Conservation (phyloP, 2,329 filamentous ascomycete genomes). For the Penicillium sp. region DNA sequence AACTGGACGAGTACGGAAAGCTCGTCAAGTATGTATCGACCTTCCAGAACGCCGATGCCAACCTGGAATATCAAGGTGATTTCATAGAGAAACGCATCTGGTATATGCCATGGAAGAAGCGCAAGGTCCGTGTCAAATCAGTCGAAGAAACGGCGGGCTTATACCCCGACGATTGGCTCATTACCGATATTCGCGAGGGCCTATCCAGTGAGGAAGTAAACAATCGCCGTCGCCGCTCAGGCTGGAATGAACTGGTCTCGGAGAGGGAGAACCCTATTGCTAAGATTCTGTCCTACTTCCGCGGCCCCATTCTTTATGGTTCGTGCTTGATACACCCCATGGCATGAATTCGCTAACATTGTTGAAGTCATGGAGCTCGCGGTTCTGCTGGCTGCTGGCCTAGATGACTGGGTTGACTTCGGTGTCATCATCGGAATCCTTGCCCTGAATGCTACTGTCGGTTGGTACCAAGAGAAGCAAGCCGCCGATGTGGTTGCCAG, state of each 20-base stretch:
- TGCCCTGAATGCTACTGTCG: constrained; percentile 71
- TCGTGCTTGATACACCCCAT: constrained; percentile 30
- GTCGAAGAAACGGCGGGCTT: constrained; percentile 30
- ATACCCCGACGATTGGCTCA: constrained; percentile 66
- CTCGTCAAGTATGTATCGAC: constrained; percentile 68
- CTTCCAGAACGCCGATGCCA: constrained; percentile 57
- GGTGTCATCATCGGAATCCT: constrained; percentile 77
- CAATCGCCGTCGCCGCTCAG: constrained; percentile 61
- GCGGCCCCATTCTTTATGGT: constrained; percentile 75
- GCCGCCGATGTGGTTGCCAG: constrained; percentile 74
- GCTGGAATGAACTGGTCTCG: constrained; percentile 73
- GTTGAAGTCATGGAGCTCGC: constrained; percentile 68
- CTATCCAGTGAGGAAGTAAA: constrained; percentile 60
- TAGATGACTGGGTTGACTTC: constrained; percentile 74
- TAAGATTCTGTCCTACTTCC: constrained; percentile 74
- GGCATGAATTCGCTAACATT: not conserved
- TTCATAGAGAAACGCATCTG: constrained; percentile 54
- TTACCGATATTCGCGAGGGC: constrained; percentile 67
- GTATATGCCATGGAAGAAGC: constrained; percentile 59
- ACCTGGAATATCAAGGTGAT: constrained; percentile 42
- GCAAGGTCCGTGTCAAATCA: constrained; percentile 28
- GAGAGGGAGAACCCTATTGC: constrained; percentile 74
- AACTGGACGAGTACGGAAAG: constrained; percentile 63
- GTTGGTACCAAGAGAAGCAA: constrained; percentile 81
- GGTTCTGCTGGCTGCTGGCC: constrained; percentile 70